phyloP scores from a whole-genome alignment of 225 moss, liverwort and hornwort species.

The Climacium dendroides region DNA sequence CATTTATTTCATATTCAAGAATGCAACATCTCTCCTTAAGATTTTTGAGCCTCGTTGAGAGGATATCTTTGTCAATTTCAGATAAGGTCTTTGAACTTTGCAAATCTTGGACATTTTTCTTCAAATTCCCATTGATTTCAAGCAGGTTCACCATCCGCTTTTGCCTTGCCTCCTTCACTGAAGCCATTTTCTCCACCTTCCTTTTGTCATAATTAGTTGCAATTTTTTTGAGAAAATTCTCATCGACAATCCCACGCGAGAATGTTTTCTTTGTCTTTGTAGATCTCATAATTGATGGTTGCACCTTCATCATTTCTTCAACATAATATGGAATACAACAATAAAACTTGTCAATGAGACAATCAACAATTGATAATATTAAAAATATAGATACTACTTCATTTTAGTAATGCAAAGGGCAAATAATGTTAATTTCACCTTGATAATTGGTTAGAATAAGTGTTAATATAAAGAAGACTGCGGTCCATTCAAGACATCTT shows the following conservation, averaged over 20 bases:
- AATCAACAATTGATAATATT: neutral
- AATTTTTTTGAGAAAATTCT: neutral
- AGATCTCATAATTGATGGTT: neutral
- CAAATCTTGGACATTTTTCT: neutral
- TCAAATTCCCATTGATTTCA: neutral
- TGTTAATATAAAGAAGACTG: neutral
- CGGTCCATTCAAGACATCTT: fast-evolving
- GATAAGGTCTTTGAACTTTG: neutral
- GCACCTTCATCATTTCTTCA: neutral
- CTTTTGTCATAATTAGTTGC: neutral
- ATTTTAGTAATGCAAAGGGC: no score
- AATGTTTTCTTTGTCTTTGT: fast-evolving
- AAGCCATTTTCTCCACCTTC: neutral
- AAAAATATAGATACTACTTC: fast-evolving
- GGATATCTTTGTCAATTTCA: fast-evolving
- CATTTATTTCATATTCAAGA: neutral
- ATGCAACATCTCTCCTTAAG: neutral
- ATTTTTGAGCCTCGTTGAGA: fast-evolving
- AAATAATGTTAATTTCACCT: no score
- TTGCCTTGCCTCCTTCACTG: neutral
- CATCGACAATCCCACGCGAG: fast-evolving
- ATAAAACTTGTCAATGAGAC: fast-evolving
- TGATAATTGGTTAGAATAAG: fast-evolving
- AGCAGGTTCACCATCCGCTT: neutral
- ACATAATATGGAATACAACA: neutral